A percentile compares a stretch with the other conserved stretches of the same genome.
Evolutionary conservation across 1,284 basidiomycete species (phyloP).

Genomic region (Microbotryum scabiosae): DNA sequence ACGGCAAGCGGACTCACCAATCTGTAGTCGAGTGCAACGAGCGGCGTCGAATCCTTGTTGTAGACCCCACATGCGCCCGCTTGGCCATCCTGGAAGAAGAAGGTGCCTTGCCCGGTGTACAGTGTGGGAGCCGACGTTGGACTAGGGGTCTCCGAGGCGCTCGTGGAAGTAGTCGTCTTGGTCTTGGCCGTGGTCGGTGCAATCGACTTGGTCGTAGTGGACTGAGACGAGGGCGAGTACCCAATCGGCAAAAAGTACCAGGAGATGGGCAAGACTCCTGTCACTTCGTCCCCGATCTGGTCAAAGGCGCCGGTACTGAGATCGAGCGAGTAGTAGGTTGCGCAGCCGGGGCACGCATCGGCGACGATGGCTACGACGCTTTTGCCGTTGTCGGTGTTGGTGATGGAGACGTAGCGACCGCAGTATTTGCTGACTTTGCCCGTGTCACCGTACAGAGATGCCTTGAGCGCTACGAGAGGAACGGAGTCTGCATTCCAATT

Average conservation of each 20-base stretch:
- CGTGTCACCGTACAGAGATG: slow-evolving; percentile 47
- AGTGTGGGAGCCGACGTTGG: too few relatives aligned
- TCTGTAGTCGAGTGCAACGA: neutral
- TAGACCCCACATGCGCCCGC: slow-evolving; percentile 9
- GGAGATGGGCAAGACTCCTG: slow-evolving; percentile 50
- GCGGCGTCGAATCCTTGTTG: slow-evolving; percentile 31
- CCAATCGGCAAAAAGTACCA: slow-evolving; percentile 7
- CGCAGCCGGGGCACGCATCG: slow-evolving; percentile 76
- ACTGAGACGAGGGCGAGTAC: too few relatives aligned
- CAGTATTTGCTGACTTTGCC: slow-evolving; percentile 50
- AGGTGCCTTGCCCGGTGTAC: neutral
- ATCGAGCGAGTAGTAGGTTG: slow-evolving; percentile 60
- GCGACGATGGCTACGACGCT: slow-evolving; percentile 55
- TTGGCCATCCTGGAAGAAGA: neutral
- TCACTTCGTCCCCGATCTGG: slow-evolving; percentile 48
- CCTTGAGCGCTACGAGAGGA: neutral
- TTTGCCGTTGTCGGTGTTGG: slow-evolving; percentile 52
- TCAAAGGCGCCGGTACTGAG: slow-evolving; percentile 67
- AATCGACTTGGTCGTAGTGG: too few relatives aligned
- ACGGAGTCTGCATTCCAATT: slow-evolving; percentile 33
- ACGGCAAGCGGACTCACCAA: too few relatives aligned
- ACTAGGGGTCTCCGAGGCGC: too few relatives aligned
- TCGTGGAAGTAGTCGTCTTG: too few relatives aligned
- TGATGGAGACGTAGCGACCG: slow-evolving; percentile 57
- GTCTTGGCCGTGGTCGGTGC: too few relatives aligned